Base-by-base conservation (phyloP, 2,329 filamentous ascomycete species). In the Scleromitrula shiraiana region DNA sequence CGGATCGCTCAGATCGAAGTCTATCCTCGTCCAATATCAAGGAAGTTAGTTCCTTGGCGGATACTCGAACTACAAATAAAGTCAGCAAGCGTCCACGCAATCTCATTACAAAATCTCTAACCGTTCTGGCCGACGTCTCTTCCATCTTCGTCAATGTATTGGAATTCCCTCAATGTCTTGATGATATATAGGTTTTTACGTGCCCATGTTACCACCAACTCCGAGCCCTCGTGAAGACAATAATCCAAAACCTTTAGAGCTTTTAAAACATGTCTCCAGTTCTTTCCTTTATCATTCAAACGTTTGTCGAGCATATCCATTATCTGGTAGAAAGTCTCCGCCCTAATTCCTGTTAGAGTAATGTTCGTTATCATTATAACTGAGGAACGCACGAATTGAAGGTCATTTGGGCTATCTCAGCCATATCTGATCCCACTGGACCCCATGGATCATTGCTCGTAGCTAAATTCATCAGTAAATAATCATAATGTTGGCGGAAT, bases 271-370 rank as follows among this genome's bases (percentile, higher is more conserved):
- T 98, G 93, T 61, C 93, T 83, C 93, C 93, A 98, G 67, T 98
- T 98, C 76, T 97, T 98, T 64, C 93, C 93, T 70, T 98, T 97
- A 69, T 98, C 93, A 62, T 98, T 98, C 63, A 98, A 73, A 58
- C 93, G 85, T 74, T 97, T 97, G 70, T 98, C 93, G 58, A 98
- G 76, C 88, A 98, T 98, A 67, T 98, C 93, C 84, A 98, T 95
- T 62, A 98, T 96, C 67, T 98, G 91, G 72, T 95, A 95, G 72
- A 98, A 98, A 67, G 97, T 93, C 68, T 85, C 91, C 29, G 89
- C 90, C 64, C 91, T 65, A 50, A 35, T 33, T 20, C 2, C 8
- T 15, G 29, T 14, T 23, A 20, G 30, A 32, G 56, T 43, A 58
- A 46, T 53, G 9, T 12, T 12, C 19, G 10, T 15, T 26, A 15